A percentile compares a stretch with the other conserved stretches of the same genome.
Evolutionary conservation across 2,329 filamentous ascomycete species (phyloP).

Genomic region (Colletotrichum sp.): DNA sequence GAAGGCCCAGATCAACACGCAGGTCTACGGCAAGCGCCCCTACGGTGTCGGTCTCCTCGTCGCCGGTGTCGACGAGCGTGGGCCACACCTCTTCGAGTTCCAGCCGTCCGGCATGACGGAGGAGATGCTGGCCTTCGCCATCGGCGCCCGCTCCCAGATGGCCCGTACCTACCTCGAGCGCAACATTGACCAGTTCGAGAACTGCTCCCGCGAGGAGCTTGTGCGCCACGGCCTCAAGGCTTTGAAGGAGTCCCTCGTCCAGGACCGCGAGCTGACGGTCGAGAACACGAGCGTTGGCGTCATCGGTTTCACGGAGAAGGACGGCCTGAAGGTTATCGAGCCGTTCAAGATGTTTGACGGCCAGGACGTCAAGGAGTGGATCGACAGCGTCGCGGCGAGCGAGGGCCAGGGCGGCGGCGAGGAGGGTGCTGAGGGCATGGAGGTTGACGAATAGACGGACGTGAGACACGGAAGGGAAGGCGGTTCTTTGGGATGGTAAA

Average conservation of each 20-base stretch:
- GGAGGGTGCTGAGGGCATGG: constrained; percentile 40
- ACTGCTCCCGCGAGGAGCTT: constrained; percentile 80
- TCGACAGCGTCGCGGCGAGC: constrained; percentile 71
- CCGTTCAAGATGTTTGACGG: constrained; percentile 92
- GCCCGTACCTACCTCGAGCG: constrained; percentile 95
- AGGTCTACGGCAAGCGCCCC: constrained; percentile 94
- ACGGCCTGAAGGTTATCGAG: constrained; percentile 65
- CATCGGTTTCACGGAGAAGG: constrained; percentile 65
- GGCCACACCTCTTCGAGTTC: constrained; percentile 97
- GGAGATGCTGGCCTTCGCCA: constrained; percentile 96
- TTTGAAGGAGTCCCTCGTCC: constrained; percentile 92
- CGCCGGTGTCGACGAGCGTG: constrained; percentile 90
- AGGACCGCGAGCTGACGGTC: constrained; percentile 96
- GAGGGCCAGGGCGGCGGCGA: constrained; percentile 51
- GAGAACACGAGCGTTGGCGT: constrained; percentile 95
- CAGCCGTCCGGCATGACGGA: constrained; percentile 95
- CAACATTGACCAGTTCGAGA: constrained; percentile 83
- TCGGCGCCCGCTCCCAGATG: constrained; percentile 96
- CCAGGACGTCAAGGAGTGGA: constrained; percentile 82
- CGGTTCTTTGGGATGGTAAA: background rate
- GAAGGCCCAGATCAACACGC: constrained; percentile 96
- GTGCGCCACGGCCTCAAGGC: constrained; percentile 89
- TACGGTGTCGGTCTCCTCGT: constrained; percentile 95
- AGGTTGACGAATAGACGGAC: constrained; percentile 33
- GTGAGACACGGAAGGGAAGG: background rate